Conservation (phyloP, 208 protist genomes). For the Acanthamoeba royreba region DNA sequence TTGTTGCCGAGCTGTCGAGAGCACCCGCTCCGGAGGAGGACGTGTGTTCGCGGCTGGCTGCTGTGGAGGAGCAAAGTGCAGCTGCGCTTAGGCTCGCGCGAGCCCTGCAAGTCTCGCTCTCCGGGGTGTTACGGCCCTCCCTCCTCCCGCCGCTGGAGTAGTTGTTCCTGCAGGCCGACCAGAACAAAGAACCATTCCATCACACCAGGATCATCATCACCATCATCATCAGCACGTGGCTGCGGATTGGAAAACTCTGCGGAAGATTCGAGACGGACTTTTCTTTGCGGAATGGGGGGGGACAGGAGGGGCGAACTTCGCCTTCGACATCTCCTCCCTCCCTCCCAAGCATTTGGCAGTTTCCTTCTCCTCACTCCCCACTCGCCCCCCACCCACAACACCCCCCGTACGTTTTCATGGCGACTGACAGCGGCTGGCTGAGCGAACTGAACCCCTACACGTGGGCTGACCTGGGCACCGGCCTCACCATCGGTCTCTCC, state of each 20-base stretch:
- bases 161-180: no score
- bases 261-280: no score
- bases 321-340: no score
- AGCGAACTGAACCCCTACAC: slow-evolving; percentile 66
- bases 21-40: background rate
- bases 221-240: no score
- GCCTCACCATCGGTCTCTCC: slow-evolving; percentile 79
- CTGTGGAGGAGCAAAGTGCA: background rate
- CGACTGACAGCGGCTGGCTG: slow-evolving; percentile 46
- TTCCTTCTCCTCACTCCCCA: background rate
- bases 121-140: background rate
- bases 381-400: background rate
- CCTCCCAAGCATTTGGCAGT: background rate
- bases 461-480: slow-evolving; percentile 76
- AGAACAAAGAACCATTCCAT: no score
- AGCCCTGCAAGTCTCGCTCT: background rate
- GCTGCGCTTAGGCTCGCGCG: background rate
- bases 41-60: background rate
- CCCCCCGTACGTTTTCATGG: background rate
- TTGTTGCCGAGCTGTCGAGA: background rate
- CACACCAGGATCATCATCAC: no score
- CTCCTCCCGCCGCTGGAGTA: background rate
- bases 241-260: no score
- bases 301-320: no score
- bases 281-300: no score